Conservation (phyloP, 1,284 basidiomycete genomes). For the Ustilago hordei region DNA sequence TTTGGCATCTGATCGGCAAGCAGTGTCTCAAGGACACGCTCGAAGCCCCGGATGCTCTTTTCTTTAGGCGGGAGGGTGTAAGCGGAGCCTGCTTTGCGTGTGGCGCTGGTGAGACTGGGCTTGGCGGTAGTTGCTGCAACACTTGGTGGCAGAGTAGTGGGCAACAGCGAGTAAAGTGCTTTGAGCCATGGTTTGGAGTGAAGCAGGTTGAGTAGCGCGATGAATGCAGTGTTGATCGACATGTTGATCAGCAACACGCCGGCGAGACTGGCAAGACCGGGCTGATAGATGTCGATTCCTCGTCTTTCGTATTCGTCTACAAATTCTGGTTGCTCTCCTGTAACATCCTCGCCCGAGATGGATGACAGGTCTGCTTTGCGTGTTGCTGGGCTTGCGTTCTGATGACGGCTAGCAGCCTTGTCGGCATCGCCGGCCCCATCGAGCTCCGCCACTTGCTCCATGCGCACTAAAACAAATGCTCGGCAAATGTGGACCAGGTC, state of each 20-base stretch:
- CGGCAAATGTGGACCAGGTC: slow-evolving; percentile 88
- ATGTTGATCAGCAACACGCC: slow-evolving; percentile 92
- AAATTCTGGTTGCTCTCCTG: not conserved
- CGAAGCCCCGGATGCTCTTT: slow-evolving; percentile 29
- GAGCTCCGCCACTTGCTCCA: slow-evolving; percentile 76
- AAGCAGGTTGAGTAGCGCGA: slow-evolving; percentile 84
- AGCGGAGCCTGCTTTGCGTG: slow-evolving; percentile 14
- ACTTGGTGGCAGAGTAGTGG: slow-evolving; percentile 6
- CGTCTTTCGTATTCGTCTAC: slow-evolving; percentile 32
- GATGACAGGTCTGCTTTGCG: slow-evolving; percentile 13
- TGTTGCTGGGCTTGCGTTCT: slow-evolving; percentile 10
- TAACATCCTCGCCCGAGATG: not conserved
- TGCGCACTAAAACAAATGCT: slow-evolving; percentile 90
- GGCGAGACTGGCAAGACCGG: slow-evolving; percentile 74
- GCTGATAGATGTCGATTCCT: slow-evolving; percentile 58
- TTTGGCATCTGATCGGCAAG: slow-evolving; percentile 92
- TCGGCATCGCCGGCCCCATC: slow-evolving; percentile 37
- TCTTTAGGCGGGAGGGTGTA: slow-evolving; percentile 32
- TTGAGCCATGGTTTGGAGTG: slow-evolving; percentile 60
- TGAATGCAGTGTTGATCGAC: slow-evolving; percentile 79
- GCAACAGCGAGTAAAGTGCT: slow-evolving; percentile 57
- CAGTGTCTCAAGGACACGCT: slow-evolving; percentile 89
- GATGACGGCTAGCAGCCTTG: slow-evolving; percentile 19
- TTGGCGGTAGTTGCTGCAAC: not conserved
- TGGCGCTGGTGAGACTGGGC: not conserved